Conservation (phyloP, 768 basidiomycete species). For the Pleurotus sapidus region DNA sequence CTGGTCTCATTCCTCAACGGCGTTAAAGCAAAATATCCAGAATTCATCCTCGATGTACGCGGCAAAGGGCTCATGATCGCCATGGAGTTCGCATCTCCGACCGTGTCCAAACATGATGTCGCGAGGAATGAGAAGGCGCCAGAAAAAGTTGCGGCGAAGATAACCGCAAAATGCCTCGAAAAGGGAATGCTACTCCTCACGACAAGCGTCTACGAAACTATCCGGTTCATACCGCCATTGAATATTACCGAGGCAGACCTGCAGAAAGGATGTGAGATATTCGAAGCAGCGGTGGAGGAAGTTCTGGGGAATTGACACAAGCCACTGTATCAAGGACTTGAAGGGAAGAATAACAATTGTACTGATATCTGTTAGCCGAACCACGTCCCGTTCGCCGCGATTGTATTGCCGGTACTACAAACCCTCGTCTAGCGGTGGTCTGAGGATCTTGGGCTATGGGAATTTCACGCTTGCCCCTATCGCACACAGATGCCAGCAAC, state of each 20-base stretch:
- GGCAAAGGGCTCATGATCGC: slow-evolving; percentile 90
- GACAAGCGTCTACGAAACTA: slow-evolving; percentile 83
- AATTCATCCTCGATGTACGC: slow-evolving; percentile 79
- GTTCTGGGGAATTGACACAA: slow-evolving; percentile 46
- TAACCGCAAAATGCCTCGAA: slow-evolving; percentile 80
- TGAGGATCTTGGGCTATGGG: not conserved
- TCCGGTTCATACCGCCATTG: slow-evolving; percentile 92
- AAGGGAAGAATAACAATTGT: not conserved
- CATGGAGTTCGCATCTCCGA: slow-evolving; percentile 70
- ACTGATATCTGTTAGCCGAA: not conserved
- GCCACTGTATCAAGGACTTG: not conserved
- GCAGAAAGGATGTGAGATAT: slow-evolving; percentile 62
- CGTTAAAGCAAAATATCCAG: slow-evolving; percentile 51
- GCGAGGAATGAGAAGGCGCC: slow-evolving; percentile 27
- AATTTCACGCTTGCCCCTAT: too few species aligned
- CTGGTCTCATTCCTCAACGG: slow-evolving; percentile 59
- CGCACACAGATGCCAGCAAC: too few species aligned
- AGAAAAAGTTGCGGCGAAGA: slow-evolving; percentile 58
- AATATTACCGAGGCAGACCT: slow-evolving; percentile 79
- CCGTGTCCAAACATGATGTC: slow-evolving; percentile 50
- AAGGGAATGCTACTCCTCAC: slow-evolving; percentile 86
- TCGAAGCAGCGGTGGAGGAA: slow-evolving; percentile 68
- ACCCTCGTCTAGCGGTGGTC: not conserved
- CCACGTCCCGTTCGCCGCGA: too few species aligned
- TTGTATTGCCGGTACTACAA: too few species aligned